A percentile compares a stretch with the other conserved stretches of the same genome.
Conservation (phyloP, 2,329 filamentous ascomycete species). For the Fusarium subglutinans region DNA sequence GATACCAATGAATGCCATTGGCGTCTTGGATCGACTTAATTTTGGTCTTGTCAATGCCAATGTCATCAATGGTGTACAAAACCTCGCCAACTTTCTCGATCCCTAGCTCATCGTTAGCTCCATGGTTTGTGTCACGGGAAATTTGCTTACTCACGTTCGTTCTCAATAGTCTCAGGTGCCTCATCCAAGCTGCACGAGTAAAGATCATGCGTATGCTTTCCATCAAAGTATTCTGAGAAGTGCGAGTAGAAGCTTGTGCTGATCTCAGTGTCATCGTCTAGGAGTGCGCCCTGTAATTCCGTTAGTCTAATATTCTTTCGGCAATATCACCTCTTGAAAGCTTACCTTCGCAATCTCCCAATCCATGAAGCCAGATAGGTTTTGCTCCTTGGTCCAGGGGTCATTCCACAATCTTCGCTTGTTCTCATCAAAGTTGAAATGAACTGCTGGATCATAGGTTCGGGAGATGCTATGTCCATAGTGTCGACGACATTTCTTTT, state of each 20-base stretch:
- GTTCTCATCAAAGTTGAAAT: not conserved
- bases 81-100: not conserved
- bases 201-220: not conserved
- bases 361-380: not conserved
- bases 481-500: not conserved
- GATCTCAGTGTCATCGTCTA: not conserved
- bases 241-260: not conserved
- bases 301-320: not conserved
- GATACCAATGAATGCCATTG: not conserved
- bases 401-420: not conserved
- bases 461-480: not conserved
- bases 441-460: not conserved
- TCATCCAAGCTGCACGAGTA: not conserved
- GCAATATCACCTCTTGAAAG: fast-evolving
- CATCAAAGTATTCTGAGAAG: not conserved
- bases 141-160: not conserved
- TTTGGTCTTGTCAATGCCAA: not conserved
- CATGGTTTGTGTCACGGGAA: fast-evolving
- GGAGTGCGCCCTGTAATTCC: not conserved
- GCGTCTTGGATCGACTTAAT: not conserved
- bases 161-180: not conserved
- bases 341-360: not conserved
- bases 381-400: not conserved
- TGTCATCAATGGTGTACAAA: not conserved
- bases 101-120: not conserved